These are phyloP conservation scores for Hirsutella minnesotensis DNA, from an alignment of 2,329 filamentous ascomycete genomes.

Conservation along the genomic window DNA sequence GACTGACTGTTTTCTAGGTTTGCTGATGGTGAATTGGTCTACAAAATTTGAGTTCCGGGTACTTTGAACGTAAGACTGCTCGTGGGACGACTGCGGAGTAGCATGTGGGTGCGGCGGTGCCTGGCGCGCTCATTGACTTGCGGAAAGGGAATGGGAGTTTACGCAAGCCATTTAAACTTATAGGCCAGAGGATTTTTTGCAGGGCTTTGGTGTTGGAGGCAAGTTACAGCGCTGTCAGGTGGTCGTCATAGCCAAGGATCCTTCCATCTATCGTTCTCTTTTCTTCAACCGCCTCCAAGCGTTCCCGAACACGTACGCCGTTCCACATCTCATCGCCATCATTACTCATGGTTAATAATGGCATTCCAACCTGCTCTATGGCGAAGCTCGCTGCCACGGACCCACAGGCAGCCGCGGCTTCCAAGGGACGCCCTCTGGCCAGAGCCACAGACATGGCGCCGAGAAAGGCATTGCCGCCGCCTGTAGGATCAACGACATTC, in stretches of 20 bases:
- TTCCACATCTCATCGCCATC: slow-evolving; percentile 49
- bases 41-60: slow-evolving; percentile 38
- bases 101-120: background rate
- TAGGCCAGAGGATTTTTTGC: too few relatives aligned
- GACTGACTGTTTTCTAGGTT: slow-evolving; percentile 26
- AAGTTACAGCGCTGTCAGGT: too few relatives aligned
- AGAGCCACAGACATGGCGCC: slow-evolving; percentile 46
- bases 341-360: slow-evolving; percentile 36
- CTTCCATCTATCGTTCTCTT: too few relatives aligned
- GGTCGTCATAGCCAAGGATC: too few relatives aligned
- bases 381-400: slow-evolving; percentile 80
- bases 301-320: slow-evolving; percentile 37
- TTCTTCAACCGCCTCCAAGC: slow-evolving; percentile 35
- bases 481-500: slow-evolving; percentile 80
- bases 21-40: slow-evolving; percentile 52
- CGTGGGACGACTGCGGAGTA: background rate
- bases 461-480: slow-evolving; percentile 85
- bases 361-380: slow-evolving; percentile 88
- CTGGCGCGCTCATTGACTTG: too few relatives aligned
- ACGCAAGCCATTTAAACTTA: too few relatives aligned
- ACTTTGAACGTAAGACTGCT: too few relatives aligned
- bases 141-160: background rate
- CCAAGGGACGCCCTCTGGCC: slow-evolving; percentile 45
- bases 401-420: slow-evolving; percentile 66
- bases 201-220: too few relatives aligned